A percentile compares a stretch with the other conserved stretches of the same genome.
Conservation (phyloP, 1,284 basidiomycete species). For the Pyrrhoderma noxium region DNA sequence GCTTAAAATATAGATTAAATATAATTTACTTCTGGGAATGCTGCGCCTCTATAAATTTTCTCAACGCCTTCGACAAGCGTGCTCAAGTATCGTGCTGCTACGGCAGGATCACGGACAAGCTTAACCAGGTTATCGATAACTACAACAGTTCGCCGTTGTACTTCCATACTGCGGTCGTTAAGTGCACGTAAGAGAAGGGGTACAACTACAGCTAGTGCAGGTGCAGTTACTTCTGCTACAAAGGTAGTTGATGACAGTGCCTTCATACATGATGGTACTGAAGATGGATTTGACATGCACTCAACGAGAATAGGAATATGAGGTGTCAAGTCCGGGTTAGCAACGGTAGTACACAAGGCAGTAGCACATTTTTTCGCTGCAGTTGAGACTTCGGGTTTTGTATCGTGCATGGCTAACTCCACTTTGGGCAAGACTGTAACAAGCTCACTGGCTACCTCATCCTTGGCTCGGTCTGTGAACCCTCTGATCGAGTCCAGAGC, state of each 20-base stretch:
- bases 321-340: conserved; percentile 88
- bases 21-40: conserved; percentile 83
- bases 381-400: conserved; percentile 88
- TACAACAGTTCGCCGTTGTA: conserved; percentile 82
- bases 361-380: conserved; percentile 93
- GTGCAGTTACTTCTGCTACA: conserved; percentile 94
- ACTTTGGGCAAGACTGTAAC: conserved; percentile 82
- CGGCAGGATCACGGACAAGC: conserved; percentile 86
- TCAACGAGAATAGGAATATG: conserved; percentile 90
- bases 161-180: conserved; percentile 95
- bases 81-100: conserved; percentile 87
- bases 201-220: conserved; percentile 93
- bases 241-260: conserved; percentile 92
- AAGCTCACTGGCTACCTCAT: conserved; percentile 81
- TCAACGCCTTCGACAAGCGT: conserved; percentile 88
- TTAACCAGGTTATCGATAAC: conserved; percentile 98
- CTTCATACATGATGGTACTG: conserved; percentile 93
- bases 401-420: conserved; percentile 93
- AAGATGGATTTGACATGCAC: conserved; percentile 88
- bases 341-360: conserved; percentile 84
- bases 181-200: conserved; percentile 89
- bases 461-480: conserved; percentile 66
- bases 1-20: conserved; percentile 16
- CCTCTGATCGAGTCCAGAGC: conserved; percentile 80
- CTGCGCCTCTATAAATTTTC: conserved; percentile 85